A percentile compares a stretch with the other conserved stretches of the same genome.
Evolutionary conservation across 2,329 filamentous ascomycete genomes (phyloP).

Genomic region (Diaporthe sp.): DNA sequence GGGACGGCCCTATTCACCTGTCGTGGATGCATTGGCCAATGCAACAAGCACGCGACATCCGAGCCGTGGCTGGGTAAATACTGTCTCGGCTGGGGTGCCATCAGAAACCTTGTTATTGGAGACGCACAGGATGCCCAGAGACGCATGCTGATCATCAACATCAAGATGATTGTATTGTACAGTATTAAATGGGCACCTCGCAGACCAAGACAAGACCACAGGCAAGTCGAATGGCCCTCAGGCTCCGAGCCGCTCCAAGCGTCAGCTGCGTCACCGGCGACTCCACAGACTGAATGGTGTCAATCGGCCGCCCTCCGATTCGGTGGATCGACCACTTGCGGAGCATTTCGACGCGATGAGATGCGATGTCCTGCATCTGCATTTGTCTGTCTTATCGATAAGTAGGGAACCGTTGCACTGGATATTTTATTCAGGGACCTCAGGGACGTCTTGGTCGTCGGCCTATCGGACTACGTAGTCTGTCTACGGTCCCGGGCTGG

Average conservation of each 20-base stretch:
- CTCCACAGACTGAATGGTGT: not conserved
- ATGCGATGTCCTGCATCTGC: constrained; percentile 34
- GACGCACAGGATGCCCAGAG: constrained; percentile 17
- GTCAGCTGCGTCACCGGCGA: constrained; percentile 14
- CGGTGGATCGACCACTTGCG: constrained; percentile 36
- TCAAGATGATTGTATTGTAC: not conserved
- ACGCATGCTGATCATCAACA: constrained; percentile 7
- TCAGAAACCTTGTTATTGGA: not conserved
- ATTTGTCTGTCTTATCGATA: constrained; percentile 32
- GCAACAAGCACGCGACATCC: constrained; percentile 26
- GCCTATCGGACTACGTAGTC: not conserved
- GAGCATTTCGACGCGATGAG: constrained; percentile 19
- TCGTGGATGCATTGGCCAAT: constrained; percentile 16
- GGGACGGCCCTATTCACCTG: constrained; percentile 3
- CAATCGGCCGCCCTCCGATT: constrained; percentile 35
- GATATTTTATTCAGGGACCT: not conserved
- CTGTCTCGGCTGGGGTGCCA: constrained; percentile 1
- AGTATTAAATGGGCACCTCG: not conserved
- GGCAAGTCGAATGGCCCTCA: not conserved
- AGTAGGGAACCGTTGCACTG: constrained; percentile 20
- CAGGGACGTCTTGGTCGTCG: not conserved
- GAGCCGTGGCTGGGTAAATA: constrained; percentile 10
- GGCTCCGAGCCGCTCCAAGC: constrained; percentile 27
- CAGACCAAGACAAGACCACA: not conserved
- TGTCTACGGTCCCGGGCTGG: not conserved